Percentiles rank a stretch among this genome's conserved stretches.
phyloP scores from a whole-genome alignment of 2,329 filamentous ascomycete genomes.

The Capronia americana region DNA sequence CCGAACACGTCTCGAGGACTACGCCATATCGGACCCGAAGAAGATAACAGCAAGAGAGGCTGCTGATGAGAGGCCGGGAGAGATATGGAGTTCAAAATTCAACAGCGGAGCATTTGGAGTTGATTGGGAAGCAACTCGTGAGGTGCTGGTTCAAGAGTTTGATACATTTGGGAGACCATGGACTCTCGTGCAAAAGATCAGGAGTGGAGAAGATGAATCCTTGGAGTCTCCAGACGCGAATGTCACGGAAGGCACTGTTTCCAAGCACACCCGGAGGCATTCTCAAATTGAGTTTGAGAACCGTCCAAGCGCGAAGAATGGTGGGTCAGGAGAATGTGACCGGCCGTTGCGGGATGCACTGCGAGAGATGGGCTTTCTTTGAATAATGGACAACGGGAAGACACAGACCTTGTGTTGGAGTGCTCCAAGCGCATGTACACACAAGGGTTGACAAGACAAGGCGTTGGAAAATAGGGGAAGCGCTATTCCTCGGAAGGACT shows the following conservation, averaged over 20 bases:
- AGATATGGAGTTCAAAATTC: slow-evolving; percentile 60
- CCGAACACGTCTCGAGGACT: slow-evolving; percentile 50
- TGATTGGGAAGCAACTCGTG: slow-evolving; percentile 58
- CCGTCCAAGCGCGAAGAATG: background rate
- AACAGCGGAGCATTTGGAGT: slow-evolving; percentile 65
- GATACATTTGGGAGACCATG: slow-evolving; percentile 28
- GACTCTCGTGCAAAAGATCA: slow-evolving; percentile 24
- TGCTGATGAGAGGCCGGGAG: slow-evolving; percentile 39
- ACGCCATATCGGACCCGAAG: slow-evolving; percentile 35
- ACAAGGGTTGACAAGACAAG: slow-evolving; percentile 4
- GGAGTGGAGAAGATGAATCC: slow-evolving; percentile 5
- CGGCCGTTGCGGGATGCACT: background rate
- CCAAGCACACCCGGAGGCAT: background rate
- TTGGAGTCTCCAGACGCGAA: background rate
- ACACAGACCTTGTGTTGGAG: background rate
- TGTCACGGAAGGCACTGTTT: background rate
- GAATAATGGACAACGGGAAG: background rate
- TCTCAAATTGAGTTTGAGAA: background rate
- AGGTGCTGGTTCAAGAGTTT: slow-evolving; percentile 49
- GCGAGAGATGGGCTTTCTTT: background rate
- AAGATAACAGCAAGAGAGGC: slow-evolving; percentile 16
- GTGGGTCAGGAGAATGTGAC: background rate
- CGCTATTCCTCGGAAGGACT: slow-evolving; percentile 5
- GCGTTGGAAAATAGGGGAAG: slow-evolving; percentile 15
- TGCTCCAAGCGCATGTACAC: background rate